Evolutionary conservation across 441 rosid species (phyloP), one percentile per base, ranked within the genome.

Genomic region (Mallotus japonicus): DNA sequence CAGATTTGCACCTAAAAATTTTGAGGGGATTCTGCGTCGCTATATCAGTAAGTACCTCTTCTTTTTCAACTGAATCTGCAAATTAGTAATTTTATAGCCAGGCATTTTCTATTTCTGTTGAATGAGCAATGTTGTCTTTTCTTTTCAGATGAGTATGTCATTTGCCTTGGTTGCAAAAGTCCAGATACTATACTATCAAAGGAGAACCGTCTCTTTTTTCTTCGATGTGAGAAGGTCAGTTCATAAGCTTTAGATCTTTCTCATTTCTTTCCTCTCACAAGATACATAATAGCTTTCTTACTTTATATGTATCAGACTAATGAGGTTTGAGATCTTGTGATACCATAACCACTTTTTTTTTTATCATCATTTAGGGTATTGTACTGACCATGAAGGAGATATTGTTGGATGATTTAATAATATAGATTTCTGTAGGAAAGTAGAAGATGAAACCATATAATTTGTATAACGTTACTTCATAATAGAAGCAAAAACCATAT

Each of bases 161-260:
- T 89, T 71, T 92, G 96, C 82, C 78, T 87, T 76, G 90, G 95
- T 66, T 92, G 97, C 84, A 90, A 88, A 79, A 88, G 92, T 86
- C 95, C 97, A 15, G 95, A 87, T 77, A 90, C 96, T 28, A 85
- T 85, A 71, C 88, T 90, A 34, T 83, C 87, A 1, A 90, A 88
- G 85, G 91, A 86, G 80, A 92, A 85, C 72, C 88, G 93, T 69
- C 83, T 87, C 72, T 86, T 85, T 83, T 87, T 89, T 80, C 93
- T 92, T 78, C 78, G 88, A 84, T 92, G 97, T 24, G 95, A 90
- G 83, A 90, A 88, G 94, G 97, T 90, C 4, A 44, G 8, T 77
- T 53, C 44, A 9, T 55, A 5, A n/a, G 62, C 4, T 16, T 49
- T 57, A 4, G 16, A 22, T 53, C 13, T 57, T 58, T 62, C 32